These are phyloP conservation scores for Parmelia sp. DNA, from an alignment of 495 filamentous ascomycete genomes.

Conservation along the genomic window DNA sequence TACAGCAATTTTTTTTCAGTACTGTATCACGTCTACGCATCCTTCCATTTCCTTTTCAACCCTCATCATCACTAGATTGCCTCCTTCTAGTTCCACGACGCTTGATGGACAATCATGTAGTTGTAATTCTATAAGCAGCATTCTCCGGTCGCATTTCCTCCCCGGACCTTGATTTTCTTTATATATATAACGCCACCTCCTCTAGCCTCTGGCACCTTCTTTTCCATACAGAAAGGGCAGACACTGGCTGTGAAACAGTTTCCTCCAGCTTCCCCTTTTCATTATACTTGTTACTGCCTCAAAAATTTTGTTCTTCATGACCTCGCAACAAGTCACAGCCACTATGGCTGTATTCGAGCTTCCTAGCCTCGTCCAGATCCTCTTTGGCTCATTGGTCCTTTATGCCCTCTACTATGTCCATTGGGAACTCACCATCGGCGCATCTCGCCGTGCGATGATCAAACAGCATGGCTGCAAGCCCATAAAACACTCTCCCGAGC, in stretches of 20 bases:
- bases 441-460: conserved; percentile 20
- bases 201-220: not conserved
- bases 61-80: too few relatives aligned
- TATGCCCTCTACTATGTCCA: conserved; percentile 16
- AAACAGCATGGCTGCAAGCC: conserved; percentile 25
- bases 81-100: too few relatives aligned
- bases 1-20: too few relatives aligned
- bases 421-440: conserved; percentile 23
- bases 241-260: not conserved
- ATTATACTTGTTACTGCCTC: not conserved
- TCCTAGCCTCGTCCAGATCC: not conserved
- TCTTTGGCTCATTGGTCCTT: not conserved
- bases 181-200: too few relatives aligned
- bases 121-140: too few relatives aligned
- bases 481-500: conserved; percentile 11
- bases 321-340: not conserved
- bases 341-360: conserved; percentile 7
- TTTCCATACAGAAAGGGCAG: not conserved
- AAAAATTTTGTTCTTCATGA: not conserved
- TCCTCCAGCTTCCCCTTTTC: too few relatives aligned
- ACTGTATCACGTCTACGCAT: too few relatives aligned
- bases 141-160: too few relatives aligned
- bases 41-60: too few relatives aligned
- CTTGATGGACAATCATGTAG: too few relatives aligned
- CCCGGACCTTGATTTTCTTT: too few relatives aligned